Conservation (phyloP, 345 rosid genomes). For the Boechera retrofracta region DNA sequence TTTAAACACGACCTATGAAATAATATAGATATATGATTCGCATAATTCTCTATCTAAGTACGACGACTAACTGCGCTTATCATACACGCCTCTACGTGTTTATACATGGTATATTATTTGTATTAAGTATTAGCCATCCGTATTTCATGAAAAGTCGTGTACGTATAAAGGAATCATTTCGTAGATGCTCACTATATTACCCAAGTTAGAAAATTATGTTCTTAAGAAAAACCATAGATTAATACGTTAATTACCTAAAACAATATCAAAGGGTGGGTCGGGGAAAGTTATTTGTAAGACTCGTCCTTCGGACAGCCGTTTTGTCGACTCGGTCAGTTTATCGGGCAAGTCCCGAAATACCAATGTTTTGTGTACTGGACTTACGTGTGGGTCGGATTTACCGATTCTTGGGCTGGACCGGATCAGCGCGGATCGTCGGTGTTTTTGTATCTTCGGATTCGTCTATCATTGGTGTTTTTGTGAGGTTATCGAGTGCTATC, state of each 20-base stretch:
- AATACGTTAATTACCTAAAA: constrained; percentile 10
- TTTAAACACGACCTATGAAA: neutral
- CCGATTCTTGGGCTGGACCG: no score
- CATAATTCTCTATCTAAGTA: neutral
- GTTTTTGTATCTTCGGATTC: no score
- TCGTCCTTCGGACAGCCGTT: no score
- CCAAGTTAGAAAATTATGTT: neutral
- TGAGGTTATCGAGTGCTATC: no score
- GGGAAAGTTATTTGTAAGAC: neutral
- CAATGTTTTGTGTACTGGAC: no score
- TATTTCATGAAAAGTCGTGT: constrained; percentile 32
- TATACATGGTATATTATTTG: constrained; percentile 8
- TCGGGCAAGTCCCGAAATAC: no score
- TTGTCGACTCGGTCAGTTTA: no score
- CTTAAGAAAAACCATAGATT: neutral
- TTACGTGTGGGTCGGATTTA: no score
- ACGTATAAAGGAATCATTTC: constrained; percentile 34
- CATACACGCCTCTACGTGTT: constrained; percentile 36
- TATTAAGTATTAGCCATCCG: constrained; percentile 7
- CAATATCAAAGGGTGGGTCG: constrained; percentile 2
- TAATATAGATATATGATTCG: neutral
- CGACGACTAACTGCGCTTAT: constrained; percentile 20
- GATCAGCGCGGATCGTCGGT: no score
- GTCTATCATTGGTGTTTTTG: no score
- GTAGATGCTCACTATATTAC: constrained; percentile 29